phyloP scores from a whole-genome alignment of 1,139 yeast species.

The Pichia sp. region DNA sequence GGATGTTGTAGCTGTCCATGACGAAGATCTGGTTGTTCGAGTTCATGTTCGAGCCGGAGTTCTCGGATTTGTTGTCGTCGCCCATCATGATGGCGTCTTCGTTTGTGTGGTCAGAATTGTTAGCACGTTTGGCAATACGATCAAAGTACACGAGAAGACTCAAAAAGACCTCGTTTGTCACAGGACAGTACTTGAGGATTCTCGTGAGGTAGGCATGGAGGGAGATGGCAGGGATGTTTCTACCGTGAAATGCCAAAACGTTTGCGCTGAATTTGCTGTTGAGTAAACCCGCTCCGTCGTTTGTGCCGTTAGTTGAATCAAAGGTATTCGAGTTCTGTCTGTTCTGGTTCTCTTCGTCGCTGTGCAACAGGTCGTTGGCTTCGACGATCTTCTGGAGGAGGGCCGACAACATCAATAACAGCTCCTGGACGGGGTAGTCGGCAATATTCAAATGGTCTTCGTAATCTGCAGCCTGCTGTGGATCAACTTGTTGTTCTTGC shows the following conservation, averaged over 20 bases:
- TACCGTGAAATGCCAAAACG: slow-evolving; percentile 91
- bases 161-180: slow-evolving; percentile 92
- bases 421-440: slow-evolving; percentile 77
- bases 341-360: slow-evolving; percentile 38
- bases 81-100: slow-evolving; percentile 22
- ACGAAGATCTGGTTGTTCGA: slow-evolving; percentile 61
- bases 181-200: slow-evolving; percentile 94
- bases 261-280: slow-evolving; percentile 59
- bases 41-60: slow-evolving; percentile 1
- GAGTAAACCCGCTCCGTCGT: slow-evolving; percentile 14
- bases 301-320: not conserved
- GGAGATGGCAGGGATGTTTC: slow-evolving; percentile 92
- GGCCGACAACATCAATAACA: slow-evolving; percentile 81
- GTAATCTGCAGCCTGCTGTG: not conserved
- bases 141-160: slow-evolving; percentile 91
- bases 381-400: slow-evolving; percentile 82
- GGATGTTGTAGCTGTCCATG: slow-evolving; percentile 95
- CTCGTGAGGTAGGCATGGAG: slow-evolving; percentile 87
- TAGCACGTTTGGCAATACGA: slow-evolving; percentile 87
- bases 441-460: slow-evolving; percentile 75
- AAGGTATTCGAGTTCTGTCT: slow-evolving; percentile 1
- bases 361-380: slow-evolving; percentile 85
- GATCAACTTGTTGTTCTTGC: slow-evolving; percentile 1
- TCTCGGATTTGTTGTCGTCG: slow-evolving; percentile 20
- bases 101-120: slow-evolving; percentile 40